These are phyloP conservation scores for Chalciporus sphaerocephalus DNA, from an alignment of 768 basidiomycete genomes.

Conservation along the genomic window DNA sequence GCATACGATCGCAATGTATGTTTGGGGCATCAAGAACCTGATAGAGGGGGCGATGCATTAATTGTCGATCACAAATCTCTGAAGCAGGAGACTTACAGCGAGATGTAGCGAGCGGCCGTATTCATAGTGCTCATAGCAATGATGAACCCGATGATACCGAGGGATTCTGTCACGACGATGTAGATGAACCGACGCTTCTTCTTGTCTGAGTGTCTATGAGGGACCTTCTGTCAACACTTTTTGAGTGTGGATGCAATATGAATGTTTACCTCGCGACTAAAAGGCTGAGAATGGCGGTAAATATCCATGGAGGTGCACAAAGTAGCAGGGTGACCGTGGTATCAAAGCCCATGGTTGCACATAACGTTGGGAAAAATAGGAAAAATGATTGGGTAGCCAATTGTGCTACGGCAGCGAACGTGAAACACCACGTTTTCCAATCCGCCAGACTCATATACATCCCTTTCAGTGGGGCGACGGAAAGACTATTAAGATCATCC, in stretches of 20 bases:
- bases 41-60: no score
- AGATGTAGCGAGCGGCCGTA: constrained; percentile 57
- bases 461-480: constrained; percentile 39
- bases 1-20: constrained; percentile 67
- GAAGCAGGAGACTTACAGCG: constrained; percentile 44
- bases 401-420: constrained; percentile 40
- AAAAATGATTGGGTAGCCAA: constrained; percentile 64
- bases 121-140: constrained; percentile 65
- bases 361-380: constrained; percentile 78
- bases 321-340: constrained; percentile 62
- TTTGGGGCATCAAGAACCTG: constrained; percentile 75
- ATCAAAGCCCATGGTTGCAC: constrained; percentile 63
- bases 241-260: constrained; percentile 1
- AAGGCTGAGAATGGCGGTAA: constrained; percentile 57
- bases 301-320: constrained; percentile 72
- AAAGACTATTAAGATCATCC: constrained; percentile 47
- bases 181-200: constrained; percentile 71
- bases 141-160: constrained; percentile 66
- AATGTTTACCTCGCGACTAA: constrained; percentile 40
- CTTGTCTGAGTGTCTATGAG: constrained; percentile 69
- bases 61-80: no score
- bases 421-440: constrained; percentile 80
- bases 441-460: constrained; percentile 62
- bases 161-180: constrained; percentile 45
- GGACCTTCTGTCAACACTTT: neutral